Percentiles rank a stretch among this genome's conserved stretches.
These are phyloP conservation scores for Globisporangium mamillatum DNA, from an alignment of 352 stramenopile species.

Conservation along the genomic window DNA sequence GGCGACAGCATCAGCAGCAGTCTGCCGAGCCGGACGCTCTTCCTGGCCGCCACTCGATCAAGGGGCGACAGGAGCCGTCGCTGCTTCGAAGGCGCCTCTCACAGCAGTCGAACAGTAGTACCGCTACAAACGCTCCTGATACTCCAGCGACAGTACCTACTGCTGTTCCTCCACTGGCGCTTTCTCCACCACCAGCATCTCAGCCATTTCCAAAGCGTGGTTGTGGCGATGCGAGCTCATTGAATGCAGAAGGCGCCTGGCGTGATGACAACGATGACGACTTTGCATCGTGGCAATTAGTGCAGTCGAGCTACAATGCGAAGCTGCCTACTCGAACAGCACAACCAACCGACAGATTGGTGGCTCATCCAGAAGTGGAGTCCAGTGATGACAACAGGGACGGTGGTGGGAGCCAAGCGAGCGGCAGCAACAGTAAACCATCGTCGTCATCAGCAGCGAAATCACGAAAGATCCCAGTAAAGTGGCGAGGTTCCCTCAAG, in stretches of 20 bases:
- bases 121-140: too few relatives aligned
- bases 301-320: neutral
- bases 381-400: slow-evolving; percentile 4
- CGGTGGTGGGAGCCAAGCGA: neutral
- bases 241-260: slow-evolving; percentile 2
- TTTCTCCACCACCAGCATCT: slow-evolving; percentile 6
- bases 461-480: neutral
- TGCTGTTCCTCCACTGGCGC: neutral
- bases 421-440: neutral
- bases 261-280: slow-evolving; percentile 4
- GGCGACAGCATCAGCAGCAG: neutral
- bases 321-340: neutral
- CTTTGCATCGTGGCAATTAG: slow-evolving; percentile 16
- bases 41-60: neutral
- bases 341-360: neutral
- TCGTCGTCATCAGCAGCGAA: neutral
- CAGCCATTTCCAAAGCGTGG: neutral
- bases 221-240: neutral
- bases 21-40: neutral
- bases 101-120: neutral
- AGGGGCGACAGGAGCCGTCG: slow-evolving; percentile 16
- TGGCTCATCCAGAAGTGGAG: neutral
- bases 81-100: slow-evolving; percentile 25
- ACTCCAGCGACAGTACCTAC: neutral
- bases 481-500: slow-evolving; percentile 9